A percentile compares a stretch with the other conserved stretches of the same genome.
phyloP scores from a whole-genome alignment of 371 early-diverging fungal genomes.

The Mortierella sp. region DNA sequence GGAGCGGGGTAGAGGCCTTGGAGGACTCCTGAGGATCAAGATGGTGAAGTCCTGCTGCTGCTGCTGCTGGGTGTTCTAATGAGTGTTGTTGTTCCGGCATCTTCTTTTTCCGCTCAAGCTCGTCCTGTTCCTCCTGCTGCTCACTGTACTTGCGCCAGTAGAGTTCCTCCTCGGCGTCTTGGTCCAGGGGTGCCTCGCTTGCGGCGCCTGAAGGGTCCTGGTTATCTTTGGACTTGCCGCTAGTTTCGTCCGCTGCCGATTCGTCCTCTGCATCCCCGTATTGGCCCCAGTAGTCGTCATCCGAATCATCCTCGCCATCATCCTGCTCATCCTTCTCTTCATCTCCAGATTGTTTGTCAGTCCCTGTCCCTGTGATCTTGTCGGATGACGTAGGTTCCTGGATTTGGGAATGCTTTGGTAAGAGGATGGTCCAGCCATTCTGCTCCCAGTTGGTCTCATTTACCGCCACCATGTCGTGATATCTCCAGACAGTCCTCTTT shows the following conservation, averaged over 20 bases:
- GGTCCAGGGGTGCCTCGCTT: background rate
- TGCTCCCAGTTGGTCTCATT: background rate
- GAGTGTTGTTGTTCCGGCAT: constrained; percentile 6
- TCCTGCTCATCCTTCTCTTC: background rate
- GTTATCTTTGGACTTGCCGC: constrained; percentile 1
- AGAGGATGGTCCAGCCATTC: constrained; percentile 18
- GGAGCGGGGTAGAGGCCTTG: background rate
- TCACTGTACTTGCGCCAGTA: constrained; percentile 48
- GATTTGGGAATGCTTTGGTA: constrained; percentile 1
- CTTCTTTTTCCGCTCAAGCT: constrained; percentile 13
- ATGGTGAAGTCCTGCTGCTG: background rate
- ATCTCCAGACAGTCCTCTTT: constrained; percentile 29
- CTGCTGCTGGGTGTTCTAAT: background rate
- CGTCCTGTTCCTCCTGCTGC: constrained; percentile 35
- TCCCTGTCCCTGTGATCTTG: background rate
- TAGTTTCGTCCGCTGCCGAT: constrained; percentile 27
- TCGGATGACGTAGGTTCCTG: background rate
- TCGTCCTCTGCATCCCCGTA: constrained; percentile 40
- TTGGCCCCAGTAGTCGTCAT: constrained; percentile 57
- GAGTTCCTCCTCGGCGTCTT: constrained; percentile 33
- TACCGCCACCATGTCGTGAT: constrained; percentile 28
- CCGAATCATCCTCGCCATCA: constrained; percentile 20
- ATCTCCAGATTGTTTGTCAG: background rate
- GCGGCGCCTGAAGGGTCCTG: background rate
- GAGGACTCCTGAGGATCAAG: background rate